These are phyloP conservation scores for Boletus speciosus DNA, from an alignment of 768 basidiomycete species.

Conservation along the genomic window DNA sequence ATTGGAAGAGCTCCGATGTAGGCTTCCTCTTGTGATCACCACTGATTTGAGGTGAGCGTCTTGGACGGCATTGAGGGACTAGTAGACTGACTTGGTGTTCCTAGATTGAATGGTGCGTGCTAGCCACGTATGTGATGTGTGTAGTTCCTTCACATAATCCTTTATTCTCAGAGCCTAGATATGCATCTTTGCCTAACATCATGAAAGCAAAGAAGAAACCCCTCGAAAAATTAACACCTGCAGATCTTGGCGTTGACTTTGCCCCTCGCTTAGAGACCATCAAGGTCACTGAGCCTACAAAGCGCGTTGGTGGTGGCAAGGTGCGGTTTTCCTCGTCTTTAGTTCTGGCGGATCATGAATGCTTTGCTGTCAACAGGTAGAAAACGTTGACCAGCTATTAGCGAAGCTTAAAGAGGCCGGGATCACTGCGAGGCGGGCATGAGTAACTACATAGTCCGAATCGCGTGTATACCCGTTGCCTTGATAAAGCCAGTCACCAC, in stretches of 20 bases:
- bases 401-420: constrained; percentile 89
- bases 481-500: neutral
- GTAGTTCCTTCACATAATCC: neutral
- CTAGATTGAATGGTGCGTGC: constrained; percentile 67
- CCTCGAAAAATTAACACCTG: constrained; percentile 74
- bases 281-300: constrained; percentile 85
- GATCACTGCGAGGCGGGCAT: constrained; percentile 32
- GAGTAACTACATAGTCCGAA: neutral
- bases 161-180: constrained; percentile 73
- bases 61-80: neutral
- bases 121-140: neutral
- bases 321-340: constrained; percentile 33
- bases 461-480: constrained; percentile 4
- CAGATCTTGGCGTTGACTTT: constrained; percentile 81
- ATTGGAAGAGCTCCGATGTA: constrained; percentile 73
- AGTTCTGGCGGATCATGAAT: neutral
- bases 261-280: constrained; percentile 80
- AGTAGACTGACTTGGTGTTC: neutral
- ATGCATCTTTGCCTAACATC: constrained; percentile 94
- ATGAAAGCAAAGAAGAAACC: constrained; percentile 99
- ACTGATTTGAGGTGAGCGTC: constrained; percentile 81
- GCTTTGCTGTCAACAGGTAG: constrained; percentile 45
- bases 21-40: constrained; percentile 82
- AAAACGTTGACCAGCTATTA: constrained; percentile 84
- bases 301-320: constrained; percentile 89